These are phyloP conservation scores for Candida orba DNA, from an alignment of 805 yeast species.

Conservation along the genomic window DNA sequence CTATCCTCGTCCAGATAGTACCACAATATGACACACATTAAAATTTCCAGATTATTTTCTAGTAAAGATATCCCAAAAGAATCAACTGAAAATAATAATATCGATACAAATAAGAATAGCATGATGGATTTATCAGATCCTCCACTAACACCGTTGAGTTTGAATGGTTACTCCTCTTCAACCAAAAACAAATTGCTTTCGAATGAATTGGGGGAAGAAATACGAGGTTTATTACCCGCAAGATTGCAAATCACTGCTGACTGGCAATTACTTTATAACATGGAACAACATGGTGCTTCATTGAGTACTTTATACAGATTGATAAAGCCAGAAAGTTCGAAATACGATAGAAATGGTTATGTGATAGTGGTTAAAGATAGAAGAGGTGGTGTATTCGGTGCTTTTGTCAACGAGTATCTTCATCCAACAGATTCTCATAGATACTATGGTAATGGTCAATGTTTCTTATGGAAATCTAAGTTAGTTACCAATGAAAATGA, in stretches of 20 bases:
- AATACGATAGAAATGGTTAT: constrained; percentile 54
- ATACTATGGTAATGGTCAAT: constrained; percentile 91
- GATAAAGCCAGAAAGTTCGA: constrained; percentile 35
- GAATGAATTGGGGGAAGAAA: constrained; percentile 62
- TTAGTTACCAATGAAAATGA: constrained; percentile 21
- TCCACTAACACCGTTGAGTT: constrained; percentile 47
- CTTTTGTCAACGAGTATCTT: constrained; percentile 66
- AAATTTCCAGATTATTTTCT: background rate
- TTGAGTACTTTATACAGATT: constrained; percentile 66
- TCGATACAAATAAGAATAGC: no score
- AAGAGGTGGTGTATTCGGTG: constrained; percentile 63
- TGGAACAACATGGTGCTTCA: constrained; percentile 90
- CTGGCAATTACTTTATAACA: constrained; percentile 76
- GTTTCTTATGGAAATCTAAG: constrained; percentile 83
- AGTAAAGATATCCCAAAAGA: background rate
- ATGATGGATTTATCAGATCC: constrained; percentile 9
- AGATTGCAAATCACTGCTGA: constrained; percentile 68
- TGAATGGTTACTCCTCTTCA: constrained; percentile 52
- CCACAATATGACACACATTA: background rate
- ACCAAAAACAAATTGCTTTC: constrained; percentile 56
- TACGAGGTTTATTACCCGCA: constrained; percentile 67
- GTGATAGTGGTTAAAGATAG: constrained; percentile 66
- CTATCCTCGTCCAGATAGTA: no score
- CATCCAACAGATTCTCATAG: constrained; percentile 64
- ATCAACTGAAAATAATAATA: no score